Evolutionary conservation across 225 moss, liverwort and hornwort species (phyloP).

Genomic region (Takakia lepidozioides): DNA sequence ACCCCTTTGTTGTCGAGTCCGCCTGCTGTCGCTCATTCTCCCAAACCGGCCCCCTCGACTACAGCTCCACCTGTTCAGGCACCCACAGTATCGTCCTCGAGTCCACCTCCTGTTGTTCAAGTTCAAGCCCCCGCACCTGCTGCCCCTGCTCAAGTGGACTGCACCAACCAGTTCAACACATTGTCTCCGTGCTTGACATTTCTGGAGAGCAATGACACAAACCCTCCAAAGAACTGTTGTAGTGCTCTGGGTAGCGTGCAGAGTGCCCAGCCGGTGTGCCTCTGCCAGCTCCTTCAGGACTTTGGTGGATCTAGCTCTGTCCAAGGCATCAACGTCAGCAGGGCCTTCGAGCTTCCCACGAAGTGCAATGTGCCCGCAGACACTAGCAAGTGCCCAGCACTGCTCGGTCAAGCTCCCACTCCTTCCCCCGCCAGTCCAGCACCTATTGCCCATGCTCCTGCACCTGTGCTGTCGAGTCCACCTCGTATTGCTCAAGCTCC

Average conservation of each 20-base stretch:
- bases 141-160: slow-evolving; percentile 4
- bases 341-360: slow-evolving; percentile 23
- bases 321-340: slow-evolving; percentile 35
- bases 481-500: neutral
- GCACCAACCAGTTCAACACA: slow-evolving; percentile 13
- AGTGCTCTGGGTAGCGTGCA: slow-evolving; percentile 18
- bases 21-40: slow-evolving; percentile 10
- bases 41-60: slow-evolving; percentile 3
- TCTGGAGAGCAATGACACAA: slow-evolving; percentile 5
- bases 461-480: neutral
- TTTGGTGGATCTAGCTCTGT: slow-evolving; percentile 20
- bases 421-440: neutral
- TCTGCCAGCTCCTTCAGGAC: slow-evolving; percentile 38
- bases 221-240: slow-evolving; percentile 23
- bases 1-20: neutral
- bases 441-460: slow-evolving; percentile 1
- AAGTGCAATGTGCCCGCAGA: slow-evolving; percentile 28
- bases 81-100: slow-evolving; percentile 7
- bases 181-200: slow-evolving; percentile 19
- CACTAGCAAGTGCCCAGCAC: slow-evolving; percentile 24
- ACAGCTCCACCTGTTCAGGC: slow-evolving; percentile 15
- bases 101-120: no score
- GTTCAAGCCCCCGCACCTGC: neutral
- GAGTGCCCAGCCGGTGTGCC: slow-evolving; percentile 12
- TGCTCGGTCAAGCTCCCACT: slow-evolving; percentile 13